Percentiles rank a stretch among this genome's conserved stretches.
Evolutionary conservation across 78 protist species (phyloP).

Genomic region (Paratrimastix pyriformis): DNA sequence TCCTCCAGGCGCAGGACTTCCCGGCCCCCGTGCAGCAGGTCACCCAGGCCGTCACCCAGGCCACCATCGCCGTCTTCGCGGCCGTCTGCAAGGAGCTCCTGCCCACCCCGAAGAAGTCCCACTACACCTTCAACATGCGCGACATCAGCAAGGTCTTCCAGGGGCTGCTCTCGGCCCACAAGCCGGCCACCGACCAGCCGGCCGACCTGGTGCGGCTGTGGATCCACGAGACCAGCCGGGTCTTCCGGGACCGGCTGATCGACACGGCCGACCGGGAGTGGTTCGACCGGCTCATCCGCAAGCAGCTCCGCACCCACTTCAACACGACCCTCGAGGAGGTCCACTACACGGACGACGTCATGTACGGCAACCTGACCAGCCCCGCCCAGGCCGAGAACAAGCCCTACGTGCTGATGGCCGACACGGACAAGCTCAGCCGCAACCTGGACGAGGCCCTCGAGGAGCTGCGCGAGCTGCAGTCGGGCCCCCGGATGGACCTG

Average conservation of each 20-base stretch:
- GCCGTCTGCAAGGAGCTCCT: conserved; percentile 26
- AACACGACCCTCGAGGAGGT: neutral
- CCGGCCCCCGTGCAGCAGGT: neutral
- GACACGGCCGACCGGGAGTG: conserved; percentile 56
- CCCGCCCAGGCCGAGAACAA: conserved; percentile 19
- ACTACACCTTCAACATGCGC: conserved; percentile 90
- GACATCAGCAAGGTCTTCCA: conserved; percentile 70
- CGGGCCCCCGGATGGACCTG: conserved; percentile 49
- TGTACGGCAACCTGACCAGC: neutral
- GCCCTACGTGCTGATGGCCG: conserved; percentile 38
- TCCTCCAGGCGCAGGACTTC: neutral
- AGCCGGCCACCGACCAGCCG: neutral
- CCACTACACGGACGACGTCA: neutral
- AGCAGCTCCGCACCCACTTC: neutral
- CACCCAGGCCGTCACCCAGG: conserved; percentile 14
- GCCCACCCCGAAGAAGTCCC: conserved; percentile 79
- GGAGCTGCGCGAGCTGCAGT: conserved; percentile 48
- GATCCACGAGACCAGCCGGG: conserved; percentile 76
- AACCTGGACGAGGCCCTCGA: conserved; percentile 46
- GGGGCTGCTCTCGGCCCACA: conserved; percentile 42
- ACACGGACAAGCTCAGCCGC: conserved; percentile 3
- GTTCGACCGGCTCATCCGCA: conserved; percentile 20
- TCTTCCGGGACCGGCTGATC: conserved; percentile 76
- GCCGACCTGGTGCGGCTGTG: conserved; percentile 49
- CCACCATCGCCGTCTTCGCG: conserved; percentile 41